Conservation (phyloP, 371 early-diverging fungal species). For the Chytridium lagenaria region DNA sequence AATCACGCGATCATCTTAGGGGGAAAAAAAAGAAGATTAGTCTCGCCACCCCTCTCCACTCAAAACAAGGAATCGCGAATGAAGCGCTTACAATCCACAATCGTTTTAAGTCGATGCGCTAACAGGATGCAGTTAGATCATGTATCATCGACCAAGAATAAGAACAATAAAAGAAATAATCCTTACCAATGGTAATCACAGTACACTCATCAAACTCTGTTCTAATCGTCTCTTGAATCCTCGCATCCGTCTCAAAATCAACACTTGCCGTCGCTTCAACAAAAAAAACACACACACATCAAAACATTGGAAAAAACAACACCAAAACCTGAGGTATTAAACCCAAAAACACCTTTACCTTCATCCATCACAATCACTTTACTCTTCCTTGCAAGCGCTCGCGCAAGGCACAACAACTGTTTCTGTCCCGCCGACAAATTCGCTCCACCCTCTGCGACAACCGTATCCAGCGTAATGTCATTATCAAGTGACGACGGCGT, state of each 20-base stretch:
- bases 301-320: background rate
- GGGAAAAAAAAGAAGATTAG: conserved; percentile 49
- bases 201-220: conserved; percentile 67
- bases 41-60: conserved; percentile 27
- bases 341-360: conserved; percentile 40
- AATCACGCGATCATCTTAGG: conserved; percentile 75
- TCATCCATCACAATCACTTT: conserved; percentile 64
- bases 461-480: conserved; percentile 45
- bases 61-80: background rate
- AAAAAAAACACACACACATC: conserved; percentile 12
- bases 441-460: conserved; percentile 44
- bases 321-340: background rate
- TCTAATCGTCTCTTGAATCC: conserved; percentile 72
- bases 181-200: conserved; percentile 47
- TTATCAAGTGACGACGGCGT: conserved; percentile 39
- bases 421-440: conserved; percentile 57
- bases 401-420: conserved; percentile 59
- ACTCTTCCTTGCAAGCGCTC: conserved; percentile 52
- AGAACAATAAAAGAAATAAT: background rate
- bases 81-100: conserved; percentile 29
- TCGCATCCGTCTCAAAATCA: conserved; percentile 70
- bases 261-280: conserved; percentile 62
- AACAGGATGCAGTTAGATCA: conserved; percentile 30
- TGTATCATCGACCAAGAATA: background rate
- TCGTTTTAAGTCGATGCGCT: conserved; percentile 42